phyloP scores from a whole-genome alignment of 1,139 yeast species.

The Blastobotrys aristatus region DNA sequence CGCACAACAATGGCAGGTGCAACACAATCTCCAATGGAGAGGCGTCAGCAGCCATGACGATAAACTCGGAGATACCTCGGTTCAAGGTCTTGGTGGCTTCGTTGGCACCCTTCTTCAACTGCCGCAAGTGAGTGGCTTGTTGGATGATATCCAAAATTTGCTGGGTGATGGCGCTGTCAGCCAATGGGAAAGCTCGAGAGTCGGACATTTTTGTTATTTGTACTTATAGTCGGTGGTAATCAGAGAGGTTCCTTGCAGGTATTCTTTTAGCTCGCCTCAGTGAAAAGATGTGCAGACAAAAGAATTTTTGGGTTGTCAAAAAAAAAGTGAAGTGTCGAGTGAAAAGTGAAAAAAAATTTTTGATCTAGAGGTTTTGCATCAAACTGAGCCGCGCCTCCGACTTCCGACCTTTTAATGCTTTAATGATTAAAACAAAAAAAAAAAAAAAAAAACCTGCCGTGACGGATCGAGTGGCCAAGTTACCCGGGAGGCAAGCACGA shows the following conservation, averaged over 20 bases:
- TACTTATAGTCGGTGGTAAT: background rate
- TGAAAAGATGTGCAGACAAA: constrained; percentile 1
- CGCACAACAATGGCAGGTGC: constrained; percentile 96
- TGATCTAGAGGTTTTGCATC: too few species aligned
- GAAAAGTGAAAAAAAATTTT: background rate
- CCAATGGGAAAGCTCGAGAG: constrained; percentile 87
- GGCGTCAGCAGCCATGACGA: constrained; percentile 99
- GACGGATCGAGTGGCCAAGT: too few species aligned
- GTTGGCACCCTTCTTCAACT: constrained; percentile 98
- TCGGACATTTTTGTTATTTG: constrained; percentile 33
- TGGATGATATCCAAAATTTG: constrained; percentile 97
- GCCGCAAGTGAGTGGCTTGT: constrained; percentile 97
- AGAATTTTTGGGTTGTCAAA: constrained; percentile 4
- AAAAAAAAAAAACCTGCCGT: too few species aligned
- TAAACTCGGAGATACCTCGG: constrained; percentile 99
- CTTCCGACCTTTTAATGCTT: too few species aligned
- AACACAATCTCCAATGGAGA: constrained; percentile 98
- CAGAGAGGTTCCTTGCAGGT: constrained; percentile 18
- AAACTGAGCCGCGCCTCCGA: too few species aligned
- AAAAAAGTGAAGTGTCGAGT: too few species aligned
- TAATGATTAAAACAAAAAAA: too few species aligned
- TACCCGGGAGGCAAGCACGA: too few species aligned
- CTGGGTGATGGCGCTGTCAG: constrained; percentile 92
- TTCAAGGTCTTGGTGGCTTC: constrained; percentile 99
- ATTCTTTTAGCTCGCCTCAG: constrained; percentile 17